phyloP scores from a whole-genome alignment of 805 yeast genomes.

The Brettanomyces naardenensis region DNA sequence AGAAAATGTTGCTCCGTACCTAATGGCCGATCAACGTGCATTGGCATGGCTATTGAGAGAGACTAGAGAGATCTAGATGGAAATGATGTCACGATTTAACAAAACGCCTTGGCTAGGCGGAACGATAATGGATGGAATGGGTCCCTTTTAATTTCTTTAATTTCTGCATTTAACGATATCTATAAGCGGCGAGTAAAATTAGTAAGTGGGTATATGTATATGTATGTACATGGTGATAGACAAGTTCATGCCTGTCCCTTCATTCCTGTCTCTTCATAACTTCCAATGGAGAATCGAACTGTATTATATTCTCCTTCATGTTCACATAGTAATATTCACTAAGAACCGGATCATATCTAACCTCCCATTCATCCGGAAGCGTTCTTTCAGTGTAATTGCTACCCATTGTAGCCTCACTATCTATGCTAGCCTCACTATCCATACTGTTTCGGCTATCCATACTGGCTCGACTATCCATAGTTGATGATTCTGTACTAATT shows the following conservation, averaged over 20 bases:
- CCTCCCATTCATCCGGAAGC: slow-evolving; percentile 27
- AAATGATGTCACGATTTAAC: no score
- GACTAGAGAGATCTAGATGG: slow-evolving; percentile 30
- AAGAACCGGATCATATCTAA: slow-evolving; percentile 29
- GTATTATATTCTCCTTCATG: slow-evolving; percentile 25
- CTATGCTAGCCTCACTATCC: not conserved
- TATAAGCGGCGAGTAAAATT: no score
- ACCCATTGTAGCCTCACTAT: not conserved
- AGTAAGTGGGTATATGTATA: no score
- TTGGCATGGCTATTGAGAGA: slow-evolving; percentile 67
- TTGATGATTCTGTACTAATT: not conserved
- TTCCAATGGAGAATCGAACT: slow-evolving; percentile 39
- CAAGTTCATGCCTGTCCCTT: no score
- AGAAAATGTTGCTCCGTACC: slow-evolving; percentile 38
- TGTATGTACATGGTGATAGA: no score
- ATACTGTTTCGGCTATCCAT: not conserved
- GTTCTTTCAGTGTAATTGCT: no score
- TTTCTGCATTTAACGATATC: no score
- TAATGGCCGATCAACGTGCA: slow-evolving; percentile 54
- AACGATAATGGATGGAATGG: no score
- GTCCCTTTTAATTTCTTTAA: no score
- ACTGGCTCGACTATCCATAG: not conserved
- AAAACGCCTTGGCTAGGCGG: no score
- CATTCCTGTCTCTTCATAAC: slow-evolving; percentile 17
- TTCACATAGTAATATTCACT: slow-evolving; percentile 36